phyloP scores from a whole-genome alignment of 352 stramenopile genomes.

The Thraustochytrium sp. region DNA sequence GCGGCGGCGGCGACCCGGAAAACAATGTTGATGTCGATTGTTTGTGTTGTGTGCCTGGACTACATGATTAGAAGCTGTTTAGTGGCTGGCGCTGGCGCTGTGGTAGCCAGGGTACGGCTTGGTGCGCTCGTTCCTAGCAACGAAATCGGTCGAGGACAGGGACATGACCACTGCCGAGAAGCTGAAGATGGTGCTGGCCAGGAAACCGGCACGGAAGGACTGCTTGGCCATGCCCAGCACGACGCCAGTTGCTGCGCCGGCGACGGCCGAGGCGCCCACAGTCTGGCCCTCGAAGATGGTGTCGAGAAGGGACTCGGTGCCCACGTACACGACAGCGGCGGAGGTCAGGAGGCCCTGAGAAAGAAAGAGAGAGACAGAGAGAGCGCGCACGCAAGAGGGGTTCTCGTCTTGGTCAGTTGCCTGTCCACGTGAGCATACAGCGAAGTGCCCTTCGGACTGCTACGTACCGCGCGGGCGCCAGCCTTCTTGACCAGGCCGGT shows the following conservation, averaged over 20 bases:
- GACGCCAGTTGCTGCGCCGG: not conserved
- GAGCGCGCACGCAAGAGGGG: not conserved
- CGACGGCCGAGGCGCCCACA: not conserved
- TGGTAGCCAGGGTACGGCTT: not conserved
- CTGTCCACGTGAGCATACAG: not conserved
- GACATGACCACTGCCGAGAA: not conserved
- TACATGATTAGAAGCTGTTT: not conserved
- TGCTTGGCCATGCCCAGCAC: not conserved
- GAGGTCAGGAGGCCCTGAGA: not conserved
- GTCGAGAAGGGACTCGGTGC: not conserved
- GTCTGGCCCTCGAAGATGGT: not conserved
- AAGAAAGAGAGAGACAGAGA: not conserved
- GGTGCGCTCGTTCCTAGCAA: not conserved
- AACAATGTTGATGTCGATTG: not conserved
- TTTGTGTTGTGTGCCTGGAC: not conserved
- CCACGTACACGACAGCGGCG: not conserved
- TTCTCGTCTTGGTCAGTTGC: not conserved
- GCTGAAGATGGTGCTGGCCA: not conserved
- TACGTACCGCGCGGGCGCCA: not conserved
- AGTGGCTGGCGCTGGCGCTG: not conserved
- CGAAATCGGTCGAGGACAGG: not conserved
- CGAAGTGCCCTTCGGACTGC: not conserved
- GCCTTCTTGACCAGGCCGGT: not conserved
- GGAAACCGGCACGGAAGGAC: not conserved
- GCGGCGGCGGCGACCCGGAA: no score